Evolutionary conservation across 2,329 filamentous ascomycete genomes (phyloP).

Genomic region (Purpureocillium lavendulum): DNA sequence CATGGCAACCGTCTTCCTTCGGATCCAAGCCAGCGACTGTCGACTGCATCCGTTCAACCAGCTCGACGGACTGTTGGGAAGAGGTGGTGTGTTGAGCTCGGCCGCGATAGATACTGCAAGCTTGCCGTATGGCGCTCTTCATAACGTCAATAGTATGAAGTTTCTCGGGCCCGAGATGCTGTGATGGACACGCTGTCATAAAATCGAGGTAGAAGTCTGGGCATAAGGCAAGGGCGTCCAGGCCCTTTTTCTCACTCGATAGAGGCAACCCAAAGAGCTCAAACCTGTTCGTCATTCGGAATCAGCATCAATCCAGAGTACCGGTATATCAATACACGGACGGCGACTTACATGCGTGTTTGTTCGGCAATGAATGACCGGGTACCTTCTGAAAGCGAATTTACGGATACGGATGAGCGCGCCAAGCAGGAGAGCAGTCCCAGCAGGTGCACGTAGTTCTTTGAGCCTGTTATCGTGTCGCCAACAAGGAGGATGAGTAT

Average conservation of each 20-base stretch:
- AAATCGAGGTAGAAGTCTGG: constrained; percentile 18
- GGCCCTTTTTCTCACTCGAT: constrained; percentile 17
- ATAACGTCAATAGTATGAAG: constrained; percentile 12
- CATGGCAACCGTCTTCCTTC: constrained; percentile 22
- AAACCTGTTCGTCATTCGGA: constrained; percentile 12
- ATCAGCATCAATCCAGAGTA: background rate
- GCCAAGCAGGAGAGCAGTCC: constrained; percentile 25
- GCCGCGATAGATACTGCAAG: constrained; percentile 16
- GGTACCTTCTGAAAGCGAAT: constrained; percentile 8
- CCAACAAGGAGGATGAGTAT: constrained; percentile 29
- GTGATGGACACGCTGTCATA: constrained; percentile 9
- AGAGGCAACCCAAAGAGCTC: constrained; percentile 20
- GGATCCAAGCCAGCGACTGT: constrained; percentile 18
- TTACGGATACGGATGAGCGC: constrained; percentile 11
- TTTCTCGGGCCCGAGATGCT: constrained; percentile 9
- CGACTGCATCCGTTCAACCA: constrained; percentile 21
- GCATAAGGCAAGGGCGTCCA: constrained; percentile 11
- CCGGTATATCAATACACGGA: too few relatives aligned
- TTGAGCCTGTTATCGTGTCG: constrained; percentile 30
- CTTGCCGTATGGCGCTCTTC: constrained; percentile 14
- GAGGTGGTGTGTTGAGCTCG: constrained; percentile 8
- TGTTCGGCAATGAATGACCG: constrained; percentile 21
- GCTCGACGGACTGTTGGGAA: constrained; percentile 14
- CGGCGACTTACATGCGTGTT: constrained; percentile 19
- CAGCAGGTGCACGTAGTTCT: constrained; percentile 25